Evolutionary conservation across 1,284 basidiomycete species (phyloP).

Genomic region (Bondarzewia mesenterica): DNA sequence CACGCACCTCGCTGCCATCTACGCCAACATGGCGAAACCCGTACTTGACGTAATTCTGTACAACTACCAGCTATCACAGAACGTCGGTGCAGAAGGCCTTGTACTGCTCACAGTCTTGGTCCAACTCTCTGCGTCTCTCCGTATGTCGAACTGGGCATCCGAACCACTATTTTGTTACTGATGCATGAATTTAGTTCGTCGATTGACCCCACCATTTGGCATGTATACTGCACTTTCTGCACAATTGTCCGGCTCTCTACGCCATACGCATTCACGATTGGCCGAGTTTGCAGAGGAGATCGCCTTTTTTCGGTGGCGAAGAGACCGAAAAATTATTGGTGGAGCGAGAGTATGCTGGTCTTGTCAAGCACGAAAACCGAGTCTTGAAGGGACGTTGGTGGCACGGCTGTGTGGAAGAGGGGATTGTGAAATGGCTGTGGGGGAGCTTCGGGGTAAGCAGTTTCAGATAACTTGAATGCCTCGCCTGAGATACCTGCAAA

Average conservation of each 20-base stretch:
- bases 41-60: slow-evolving; percentile 90
- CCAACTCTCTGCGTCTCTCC: slow-evolving; percentile 70
- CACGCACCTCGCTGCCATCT: slow-evolving; percentile 86
- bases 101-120: slow-evolving; percentile 81
- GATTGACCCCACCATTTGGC: slow-evolving; percentile 90
- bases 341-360: slow-evolving; percentile 83
- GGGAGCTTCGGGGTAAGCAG: slow-evolving; percentile 79
- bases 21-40: slow-evolving; percentile 91
- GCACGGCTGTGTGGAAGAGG: slow-evolving; percentile 91
- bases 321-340: slow-evolving; percentile 89
- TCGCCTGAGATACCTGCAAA: background rate
- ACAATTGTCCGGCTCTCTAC: slow-evolving; percentile 81
- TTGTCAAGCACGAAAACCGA: slow-evolving; percentile 85
- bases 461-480: slow-evolving; percentile 4
- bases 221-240: slow-evolving; percentile 81
- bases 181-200: slow-evolving; percentile 49
- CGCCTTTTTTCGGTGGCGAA: slow-evolving; percentile 89
- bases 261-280: slow-evolving; percentile 91
- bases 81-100: slow-evolving; percentile 92
- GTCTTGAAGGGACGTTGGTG: slow-evolving; percentile 80
- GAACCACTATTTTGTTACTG: background rate
- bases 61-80: slow-evolving; percentile 91
- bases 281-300: slow-evolving; percentile 93
- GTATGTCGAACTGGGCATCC: slow-evolving; percentile 38
- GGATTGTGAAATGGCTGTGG: slow-evolving; percentile 97